phyloP scores from a whole-genome alignment of 1,139 yeast genomes.

The Insectozyma bohioensis region DNA sequence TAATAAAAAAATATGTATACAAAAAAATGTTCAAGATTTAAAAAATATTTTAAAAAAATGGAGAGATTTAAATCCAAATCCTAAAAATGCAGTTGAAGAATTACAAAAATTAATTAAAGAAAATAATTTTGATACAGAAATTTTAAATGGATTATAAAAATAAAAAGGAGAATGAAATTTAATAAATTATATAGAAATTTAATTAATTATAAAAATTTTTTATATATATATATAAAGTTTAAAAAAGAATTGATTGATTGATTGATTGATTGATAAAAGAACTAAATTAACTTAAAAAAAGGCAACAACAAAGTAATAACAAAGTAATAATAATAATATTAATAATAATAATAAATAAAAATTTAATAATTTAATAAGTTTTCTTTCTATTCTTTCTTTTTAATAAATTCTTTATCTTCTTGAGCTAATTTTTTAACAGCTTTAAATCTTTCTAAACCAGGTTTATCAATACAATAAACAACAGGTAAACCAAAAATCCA shows the following conservation, averaged over 20 bases:
- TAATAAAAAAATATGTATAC: slow-evolving; percentile 25
- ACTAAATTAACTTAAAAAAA: too few species aligned
- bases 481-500: slow-evolving; percentile 47
- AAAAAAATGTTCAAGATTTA: slow-evolving; percentile 55
- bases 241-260: too few species aligned
- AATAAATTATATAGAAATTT: too few species aligned
- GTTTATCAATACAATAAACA: slow-evolving; percentile 29
- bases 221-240: too few species aligned
- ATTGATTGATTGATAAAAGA: too few species aligned
- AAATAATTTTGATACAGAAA: slow-evolving; percentile 42
- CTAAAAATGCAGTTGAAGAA: slow-evolving; percentile 5
- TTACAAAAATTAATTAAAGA: slow-evolving; percentile 5
- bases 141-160: slow-evolving; percentile 15
- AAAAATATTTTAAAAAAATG: slow-evolving; percentile 60
- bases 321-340: too few species aligned
- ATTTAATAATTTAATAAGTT: too few species aligned
- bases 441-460: slow-evolving; percentile 27
- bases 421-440: slow-evolving; percentile 22
- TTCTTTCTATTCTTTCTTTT: too few species aligned
- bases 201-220: too few species aligned
- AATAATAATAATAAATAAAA: too few species aligned
- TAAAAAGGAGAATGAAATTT: not conserved
- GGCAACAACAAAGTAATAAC: too few species aligned
- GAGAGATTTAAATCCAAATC: slow-evolving; percentile 28
- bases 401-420: slow-evolving; percentile 14